Base-by-base conservation (phyloP, 2,329 filamentous ascomycete genomes). In the Penicillium vulpinum region DNA sequence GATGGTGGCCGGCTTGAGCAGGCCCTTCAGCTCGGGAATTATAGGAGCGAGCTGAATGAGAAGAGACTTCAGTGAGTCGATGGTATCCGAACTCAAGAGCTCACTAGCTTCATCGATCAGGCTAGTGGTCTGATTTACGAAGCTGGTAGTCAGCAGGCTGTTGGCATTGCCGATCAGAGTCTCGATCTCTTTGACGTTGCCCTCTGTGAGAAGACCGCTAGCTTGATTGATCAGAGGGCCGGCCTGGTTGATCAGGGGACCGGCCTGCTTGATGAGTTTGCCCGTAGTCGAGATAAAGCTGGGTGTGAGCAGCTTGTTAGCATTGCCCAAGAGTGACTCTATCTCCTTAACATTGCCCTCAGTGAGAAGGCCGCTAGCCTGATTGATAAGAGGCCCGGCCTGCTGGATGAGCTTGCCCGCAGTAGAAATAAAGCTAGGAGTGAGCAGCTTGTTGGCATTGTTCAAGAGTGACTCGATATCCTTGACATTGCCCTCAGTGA, bases 141-240 rank as follows among this genome's bases (percentile, higher is more conserved):
- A 62, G 18, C 38, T 39, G 9, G 50, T 33, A 3, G 61, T 62
- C 13, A 63, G 46, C 13, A 63, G 50, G 2, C 49, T 43, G 40
- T 60, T 58, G 18, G 57, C 62, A 24, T 63, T 62, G 28, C 35
- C 46, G 16, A 61, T 29, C 2, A 62, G 54, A 77, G 0, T 90
- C 90, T 10, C 94, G 77, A n/a, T 90, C 86, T 59, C 92, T 44
- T 88, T 83, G 8, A 93, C 76, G 68, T 95, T 91, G 46, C 86
- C 39, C 87, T 35, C 48, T 13, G 49, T 47, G 10, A 56, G 54
- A 13, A 52, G 54, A 29, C 51, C 47, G 13, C 57, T 57, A 13
- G 41, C 38, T 4, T 40, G 38, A 11, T 29, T 22, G 2, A 59
- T n/a, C n/a, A n/a, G n/a, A n/a, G n/a, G n/a, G n/a, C n/a, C n/a